Base-by-base conservation (phyloP, 306 rosid species). In the Crotalaria pallida region DNA sequence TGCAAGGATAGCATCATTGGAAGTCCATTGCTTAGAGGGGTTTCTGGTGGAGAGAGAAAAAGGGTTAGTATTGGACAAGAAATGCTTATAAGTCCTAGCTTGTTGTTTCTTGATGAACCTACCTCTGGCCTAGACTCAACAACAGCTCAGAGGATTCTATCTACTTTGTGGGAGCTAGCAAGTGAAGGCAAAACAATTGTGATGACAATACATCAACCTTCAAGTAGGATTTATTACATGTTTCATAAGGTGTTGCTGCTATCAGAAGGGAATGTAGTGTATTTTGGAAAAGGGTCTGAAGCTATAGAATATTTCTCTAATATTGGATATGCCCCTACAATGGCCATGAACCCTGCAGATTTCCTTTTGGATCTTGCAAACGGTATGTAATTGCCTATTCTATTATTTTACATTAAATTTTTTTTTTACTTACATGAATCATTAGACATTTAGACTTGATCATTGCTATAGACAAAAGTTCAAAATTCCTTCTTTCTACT, bases 11-110 rank as follows among this genome's bases (percentile, higher is more conserved):
- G 57, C 52, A 19, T 79, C 0, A 23, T 86, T 3, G 88, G 86
- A 10, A 73, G 65, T 5, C 40, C 47, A 23, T 62, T 45, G 0
- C 1, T 68, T 7, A 81, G 88, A 33, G 88, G 91, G n/a, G 18
- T 86, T 69, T 86, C 88, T 0, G 88, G 86, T 2, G 91, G 88
- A 1, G 91, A 86, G 78, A 79, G 86, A 36, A 81, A 84, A 62
- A 84, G 88, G 74, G 87, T 86, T n/a, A 86, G 88, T 16, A 79
- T 86, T 51, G 91, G 88, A 4, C 88, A 86, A 53, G 88, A 86
- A 58, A 56, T 86, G 81, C 71, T 86, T 3, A 58, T 81, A 21
- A 81, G 84, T 48, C 91, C 91, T 0, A 84, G 86, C 49, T 53
- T 86, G 58, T 62, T 86, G 52, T 63, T 86, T 15, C 51, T 86